Evolutionary conservation across 139 green algal species (phyloP).

Genomic region (Penium margaritaceum): DNA sequence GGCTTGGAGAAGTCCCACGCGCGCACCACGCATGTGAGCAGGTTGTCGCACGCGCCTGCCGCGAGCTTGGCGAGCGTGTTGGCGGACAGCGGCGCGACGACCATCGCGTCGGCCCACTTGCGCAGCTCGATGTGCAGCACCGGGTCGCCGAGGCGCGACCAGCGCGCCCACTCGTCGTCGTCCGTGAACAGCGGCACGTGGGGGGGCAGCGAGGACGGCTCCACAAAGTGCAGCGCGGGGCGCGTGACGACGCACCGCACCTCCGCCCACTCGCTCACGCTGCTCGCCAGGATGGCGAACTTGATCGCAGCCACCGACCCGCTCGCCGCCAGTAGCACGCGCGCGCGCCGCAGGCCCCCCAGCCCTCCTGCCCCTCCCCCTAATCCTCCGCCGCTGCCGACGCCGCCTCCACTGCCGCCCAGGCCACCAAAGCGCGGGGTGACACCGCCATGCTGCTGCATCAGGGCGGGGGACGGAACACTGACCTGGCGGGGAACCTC

Average conservation of each 20-base stretch:
- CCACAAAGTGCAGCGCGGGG: constrained; percentile 39
- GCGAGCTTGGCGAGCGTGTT: constrained; percentile 84
- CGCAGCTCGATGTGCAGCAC: constrained; percentile 92
- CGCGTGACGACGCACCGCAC: constrained; percentile 23
- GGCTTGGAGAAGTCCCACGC: constrained; percentile 79
- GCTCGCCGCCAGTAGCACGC: constrained; percentile 30
- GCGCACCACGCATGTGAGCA: constrained; percentile 79
- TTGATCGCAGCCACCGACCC: constrained; percentile 45
- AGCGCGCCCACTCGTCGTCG: constrained; percentile 43
- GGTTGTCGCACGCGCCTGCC: constrained; percentile 68
- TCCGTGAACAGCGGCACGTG: constrained; percentile 33
- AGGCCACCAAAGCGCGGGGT: too few relatives aligned
- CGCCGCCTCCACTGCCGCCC: too few relatives aligned
- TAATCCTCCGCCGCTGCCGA: too few relatives aligned
- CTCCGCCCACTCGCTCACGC: constrained; percentile 30
- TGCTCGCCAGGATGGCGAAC: constrained; percentile 27
- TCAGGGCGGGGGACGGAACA: too few relatives aligned
- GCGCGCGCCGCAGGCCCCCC: constrained; percentile 4
- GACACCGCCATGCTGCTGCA: too few relatives aligned
- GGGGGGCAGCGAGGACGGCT: constrained; percentile 15
- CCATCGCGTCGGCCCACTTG: constrained; percentile 77
- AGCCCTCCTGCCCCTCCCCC: too few relatives aligned
- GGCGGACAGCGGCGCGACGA: constrained; percentile 85
- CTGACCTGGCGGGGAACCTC: too few relatives aligned
- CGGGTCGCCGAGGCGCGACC: constrained; percentile 48